Conservation (phyloP, 257 asterid species). For the Primulina eburnea region DNA sequence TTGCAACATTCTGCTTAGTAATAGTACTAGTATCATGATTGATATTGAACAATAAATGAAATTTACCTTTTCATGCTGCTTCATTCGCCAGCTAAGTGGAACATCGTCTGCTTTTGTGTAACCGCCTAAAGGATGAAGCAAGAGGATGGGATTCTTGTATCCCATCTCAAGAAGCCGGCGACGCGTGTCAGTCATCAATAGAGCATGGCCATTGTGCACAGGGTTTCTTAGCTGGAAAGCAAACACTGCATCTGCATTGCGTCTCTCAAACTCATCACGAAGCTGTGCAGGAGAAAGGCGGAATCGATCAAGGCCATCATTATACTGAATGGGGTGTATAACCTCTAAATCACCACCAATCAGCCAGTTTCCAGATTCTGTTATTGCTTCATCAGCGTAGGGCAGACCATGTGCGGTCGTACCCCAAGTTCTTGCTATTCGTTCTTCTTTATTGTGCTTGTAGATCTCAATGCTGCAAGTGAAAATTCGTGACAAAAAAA, state of each 20-base stretch:
- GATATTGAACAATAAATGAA: background rate
- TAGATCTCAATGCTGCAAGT: slow-evolving; percentile 68
- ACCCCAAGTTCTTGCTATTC: slow-evolving; percentile 94
- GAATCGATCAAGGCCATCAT: slow-evolving; percentile 75
- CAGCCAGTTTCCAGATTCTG: slow-evolving; percentile 78
- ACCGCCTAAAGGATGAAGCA: slow-evolving; percentile 91
- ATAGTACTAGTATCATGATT: background rate
- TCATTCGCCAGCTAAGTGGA: slow-evolving; percentile 90
- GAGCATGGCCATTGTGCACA: slow-evolving; percentile 90
- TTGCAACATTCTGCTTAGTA: background rate
- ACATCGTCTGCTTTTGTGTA: slow-evolving; percentile 94
- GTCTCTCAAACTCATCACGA: slow-evolving; percentile 63
- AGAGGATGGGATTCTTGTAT: slow-evolving; percentile 72
- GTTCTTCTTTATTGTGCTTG: slow-evolving; percentile 93
- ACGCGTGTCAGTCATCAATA: slow-evolving; percentile 88
- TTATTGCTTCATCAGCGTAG: slow-evolving; percentile 68
- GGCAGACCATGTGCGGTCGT: slow-evolving; percentile 87
- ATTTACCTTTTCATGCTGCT: slow-evolving; percentile 94
- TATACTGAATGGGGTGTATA: slow-evolving; percentile 60
- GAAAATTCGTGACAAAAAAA: background rate
- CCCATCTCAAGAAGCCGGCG: slow-evolving; percentile 92
- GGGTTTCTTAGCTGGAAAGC: slow-evolving; percentile 97
- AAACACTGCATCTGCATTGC: slow-evolving; percentile 87
- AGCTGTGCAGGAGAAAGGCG: slow-evolving; percentile 84
- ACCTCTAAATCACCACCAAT: slow-evolving; percentile 91